Percentiles rank a stretch among this genome's conserved stretches.
phyloP scores from a whole-genome alignment of 2,329 filamentous ascomycete species.

The Byssochlamys sp. region DNA sequence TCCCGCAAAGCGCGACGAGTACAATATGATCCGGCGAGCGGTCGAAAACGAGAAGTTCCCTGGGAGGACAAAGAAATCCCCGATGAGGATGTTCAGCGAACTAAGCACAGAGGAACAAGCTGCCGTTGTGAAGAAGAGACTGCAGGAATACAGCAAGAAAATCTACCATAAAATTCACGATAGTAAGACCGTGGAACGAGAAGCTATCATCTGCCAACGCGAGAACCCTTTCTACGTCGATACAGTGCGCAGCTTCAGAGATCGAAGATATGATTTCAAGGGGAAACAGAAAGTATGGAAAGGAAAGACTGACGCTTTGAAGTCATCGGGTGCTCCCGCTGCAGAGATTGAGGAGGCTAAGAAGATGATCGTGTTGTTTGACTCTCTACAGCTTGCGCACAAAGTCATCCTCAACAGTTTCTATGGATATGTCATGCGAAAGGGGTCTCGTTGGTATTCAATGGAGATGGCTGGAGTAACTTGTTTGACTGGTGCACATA shows the following conservation, averaged over 20 bases:
- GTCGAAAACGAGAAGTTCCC: slow-evolving; percentile 90
- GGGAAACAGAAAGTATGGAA: slow-evolving; percentile 98
- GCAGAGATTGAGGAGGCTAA: slow-evolving; percentile 83
- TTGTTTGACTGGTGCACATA: slow-evolving; percentile 87
- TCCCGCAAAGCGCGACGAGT: slow-evolving; percentile 90
- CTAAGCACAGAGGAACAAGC: slow-evolving; percentile 75
- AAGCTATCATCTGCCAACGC: slow-evolving; percentile 95
- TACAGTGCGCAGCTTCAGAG: slow-evolving; percentile 89
- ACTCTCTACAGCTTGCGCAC: slow-evolving; percentile 91
- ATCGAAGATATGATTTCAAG: slow-evolving; percentile 96
- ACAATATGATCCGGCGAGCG: slow-evolving; percentile 95
- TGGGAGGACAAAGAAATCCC: slow-evolving; percentile 61
- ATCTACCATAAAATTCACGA: slow-evolving; percentile 99
- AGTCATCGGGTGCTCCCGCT: slow-evolving; percentile 65
- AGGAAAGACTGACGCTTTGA: slow-evolving; percentile 80
- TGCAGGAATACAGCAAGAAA: slow-evolving; percentile 92
- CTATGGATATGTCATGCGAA: slow-evolving; percentile 98
- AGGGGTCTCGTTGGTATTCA: slow-evolving; percentile 97
- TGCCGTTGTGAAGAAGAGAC: slow-evolving; percentile 66
- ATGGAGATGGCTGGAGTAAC: slow-evolving; percentile 99
- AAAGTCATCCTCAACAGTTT: slow-evolving; percentile 99
- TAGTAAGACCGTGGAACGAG: slow-evolving; percentile 78
- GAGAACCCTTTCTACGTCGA: slow-evolving; percentile 98
- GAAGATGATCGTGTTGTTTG: slow-evolving; percentile 96
- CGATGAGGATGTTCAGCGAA: slow-evolving; percentile 68